Conservation (phyloP, 495 filamentous ascomycete genomes). For the Lophiotrema nucula region DNA sequence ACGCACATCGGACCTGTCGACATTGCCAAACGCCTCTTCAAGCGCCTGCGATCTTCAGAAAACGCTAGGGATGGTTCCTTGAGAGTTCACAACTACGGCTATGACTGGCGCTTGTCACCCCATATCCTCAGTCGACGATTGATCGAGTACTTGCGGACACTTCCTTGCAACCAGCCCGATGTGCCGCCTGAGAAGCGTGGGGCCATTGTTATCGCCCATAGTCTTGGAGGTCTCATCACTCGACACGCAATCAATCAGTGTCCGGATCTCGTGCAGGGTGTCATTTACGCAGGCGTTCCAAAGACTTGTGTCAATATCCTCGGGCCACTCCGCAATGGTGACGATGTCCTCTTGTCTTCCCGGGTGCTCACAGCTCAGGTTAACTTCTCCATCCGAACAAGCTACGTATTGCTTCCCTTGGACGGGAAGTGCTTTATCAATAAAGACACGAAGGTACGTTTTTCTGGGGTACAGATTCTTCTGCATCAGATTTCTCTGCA, state of each 20-base stretch:
- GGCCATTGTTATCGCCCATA: conserved; percentile 82
- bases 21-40: conserved; percentile 78
- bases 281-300: conserved; percentile 82
- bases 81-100: conserved; percentile 85
- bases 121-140: conserved; percentile 69
- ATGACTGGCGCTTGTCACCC: conserved; percentile 92
- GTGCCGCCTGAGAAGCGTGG: conserved; percentile 56
- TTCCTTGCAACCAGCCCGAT: conserved; percentile 68
- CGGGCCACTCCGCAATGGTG: conserved; percentile 84
- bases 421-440: conserved; percentile 88
- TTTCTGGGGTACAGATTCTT: too few species aligned
- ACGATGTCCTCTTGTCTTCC: conserved; percentile 85
- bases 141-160: conserved; percentile 65
- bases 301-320: conserved; percentile 87
- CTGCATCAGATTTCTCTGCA: too few species aligned
- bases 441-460: conserved; percentile 70
- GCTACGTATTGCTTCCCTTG: conserved; percentile 81
- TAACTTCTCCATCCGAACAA: conserved; percentile 88
- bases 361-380: conserved; percentile 91
- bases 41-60: conserved; percentile 68
- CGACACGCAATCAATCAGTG: conserved; percentile 85
- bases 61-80: conserved; percentile 70
- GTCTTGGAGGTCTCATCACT: conserved; percentile 84
- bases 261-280: conserved; percentile 83
- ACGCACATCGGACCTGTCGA: conserved; percentile 90